A percentile compares a stretch with the other conserved stretches of the same genome.
Evolutionary conservation across 768 basidiomycete species (phyloP).

Genomic region (Pisolithus sp.): DNA sequence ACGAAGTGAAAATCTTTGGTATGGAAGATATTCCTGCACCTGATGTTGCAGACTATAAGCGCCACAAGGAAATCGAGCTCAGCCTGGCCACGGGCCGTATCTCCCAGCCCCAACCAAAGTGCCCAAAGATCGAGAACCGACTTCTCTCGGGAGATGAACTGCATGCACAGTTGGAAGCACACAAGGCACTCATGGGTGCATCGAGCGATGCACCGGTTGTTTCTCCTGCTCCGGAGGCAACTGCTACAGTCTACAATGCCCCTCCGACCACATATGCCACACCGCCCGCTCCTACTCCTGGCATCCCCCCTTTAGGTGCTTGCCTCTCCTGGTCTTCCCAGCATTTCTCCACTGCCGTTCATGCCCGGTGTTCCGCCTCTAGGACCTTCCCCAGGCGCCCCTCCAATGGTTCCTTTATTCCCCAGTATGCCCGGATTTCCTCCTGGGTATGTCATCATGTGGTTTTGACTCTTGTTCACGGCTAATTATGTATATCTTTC

Average conservation of each 20-base stretch:
- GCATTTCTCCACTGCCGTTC: conserved; percentile 38
- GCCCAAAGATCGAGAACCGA: conserved; percentile 74
- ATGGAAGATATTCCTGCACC: conserved; percentile 98
- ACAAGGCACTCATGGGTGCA: conserved; percentile 86
- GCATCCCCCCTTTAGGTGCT: conserved; percentile 22
- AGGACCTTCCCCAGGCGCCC: conserved; percentile 33
- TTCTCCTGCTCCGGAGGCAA: conserved; percentile 32
- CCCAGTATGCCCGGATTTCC: conserved; percentile 47
- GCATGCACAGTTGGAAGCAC: conserved; percentile 77
- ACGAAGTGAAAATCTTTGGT: conserved; percentile 98
- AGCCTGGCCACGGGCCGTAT: conserved; percentile 80
- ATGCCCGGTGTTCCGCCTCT: conserved; percentile 34
- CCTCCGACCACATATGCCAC: conserved; percentile 64
- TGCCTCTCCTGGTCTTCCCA: conserved; percentile 37
- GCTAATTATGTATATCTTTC: conserved; percentile 8
- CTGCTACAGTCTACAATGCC: conserved; percentile 65
- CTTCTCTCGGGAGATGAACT: conserved; percentile 79
- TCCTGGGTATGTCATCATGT: conserved; percentile 42
- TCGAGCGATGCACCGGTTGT: conserved; percentile 30
- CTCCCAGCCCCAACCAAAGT: conserved; percentile 73
- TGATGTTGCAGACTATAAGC: conserved; percentile 93
- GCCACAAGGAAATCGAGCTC: conserved; percentile 90
- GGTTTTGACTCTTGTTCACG: conserved; percentile 8
- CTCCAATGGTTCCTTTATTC: conserved; percentile 36
- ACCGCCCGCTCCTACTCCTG: conserved; percentile 31